A percentile compares a stretch with the other conserved stretches of the same genome.
Evolutionary conservation across 805 yeast species (phyloP).

Genomic region (Saccharomyces mikatae): DNA sequence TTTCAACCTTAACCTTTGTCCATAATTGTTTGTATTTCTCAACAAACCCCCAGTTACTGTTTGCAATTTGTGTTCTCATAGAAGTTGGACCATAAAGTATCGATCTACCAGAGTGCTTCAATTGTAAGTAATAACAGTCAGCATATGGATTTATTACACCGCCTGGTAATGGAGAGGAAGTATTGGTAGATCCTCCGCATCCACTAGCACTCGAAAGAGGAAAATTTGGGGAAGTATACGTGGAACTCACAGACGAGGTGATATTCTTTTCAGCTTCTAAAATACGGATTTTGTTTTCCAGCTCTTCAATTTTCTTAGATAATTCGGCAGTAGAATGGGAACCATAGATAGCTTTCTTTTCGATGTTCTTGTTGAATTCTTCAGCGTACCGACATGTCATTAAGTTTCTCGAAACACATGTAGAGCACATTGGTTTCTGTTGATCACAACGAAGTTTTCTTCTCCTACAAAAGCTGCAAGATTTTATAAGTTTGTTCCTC

Average conservation of each 20-base stretch:
- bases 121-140: constrained; percentile 10
- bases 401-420: constrained; percentile 17
- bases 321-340: constrained; percentile 1
- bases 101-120: constrained; percentile 17
- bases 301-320: constrained; percentile 2
- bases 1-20: constrained; percentile 20
- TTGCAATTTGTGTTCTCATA: constrained; percentile 11
- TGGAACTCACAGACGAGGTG: not conserved
- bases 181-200: not conserved
- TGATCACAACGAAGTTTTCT: constrained; percentile 28
- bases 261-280: not conserved
- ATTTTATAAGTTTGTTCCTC: constrained; percentile 21
- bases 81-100: constrained; percentile 29
- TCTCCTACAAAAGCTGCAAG: constrained; percentile 24
- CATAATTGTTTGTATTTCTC: constrained; percentile 17
- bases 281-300: constrained; percentile 3
- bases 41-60: constrained; percentile 12
- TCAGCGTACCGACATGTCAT: constrained; percentile 15
- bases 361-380: not conserved
- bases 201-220: not conserved
- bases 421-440: constrained; percentile 21
- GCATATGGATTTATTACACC: constrained; percentile 8
- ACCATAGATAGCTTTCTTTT: not conserved
- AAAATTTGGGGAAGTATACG: not conserved
- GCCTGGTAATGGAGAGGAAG: not conserved